phyloP scores from a whole-genome alignment of 148 eudicot genomes.

The Rhododendron mucronatum region DNA sequence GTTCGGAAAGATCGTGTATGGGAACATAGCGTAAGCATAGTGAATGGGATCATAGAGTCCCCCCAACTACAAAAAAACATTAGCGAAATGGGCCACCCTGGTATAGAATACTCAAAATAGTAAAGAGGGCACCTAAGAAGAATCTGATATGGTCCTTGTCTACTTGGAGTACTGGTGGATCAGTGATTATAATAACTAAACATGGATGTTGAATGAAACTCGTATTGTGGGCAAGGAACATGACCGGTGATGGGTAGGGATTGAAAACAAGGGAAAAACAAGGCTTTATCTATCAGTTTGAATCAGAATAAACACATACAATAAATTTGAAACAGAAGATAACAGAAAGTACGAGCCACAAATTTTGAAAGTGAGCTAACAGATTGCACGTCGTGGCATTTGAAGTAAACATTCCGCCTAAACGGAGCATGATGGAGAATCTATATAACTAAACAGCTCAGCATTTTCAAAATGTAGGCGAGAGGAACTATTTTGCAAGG shows the following conservation, averaged over 20 bases:
- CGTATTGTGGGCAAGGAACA: background rate
- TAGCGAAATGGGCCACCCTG: background rate
- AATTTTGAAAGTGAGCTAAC: background rate
- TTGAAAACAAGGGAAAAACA: background rate
- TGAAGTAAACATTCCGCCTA: background rate
- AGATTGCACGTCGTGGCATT: too few relatives aligned
- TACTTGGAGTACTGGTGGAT: background rate
- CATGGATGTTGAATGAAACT: background rate
- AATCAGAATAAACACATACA: background rate
- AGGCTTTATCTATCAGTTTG: background rate
- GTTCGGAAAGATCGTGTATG: background rate
- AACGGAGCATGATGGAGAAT: background rate
- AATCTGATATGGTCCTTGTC: background rate
- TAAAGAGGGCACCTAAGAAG: background rate
- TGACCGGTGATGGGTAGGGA: background rate
- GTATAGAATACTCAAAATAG: background rate
- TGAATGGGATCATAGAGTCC: background rate
- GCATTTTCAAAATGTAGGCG: background rate
- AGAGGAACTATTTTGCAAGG: background rate
- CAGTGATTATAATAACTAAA: background rate
- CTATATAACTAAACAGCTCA: background rate
- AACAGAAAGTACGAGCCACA: background rate
- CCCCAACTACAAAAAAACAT: background rate
- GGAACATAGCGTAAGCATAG: background rate
- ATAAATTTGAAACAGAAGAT: background rate